A percentile compares a stretch with the other conserved stretches of the same genome.
These are phyloP conservation scores for Plasmodium vivax DNA, from an alignment of 169 alveolate species.

Conservation along the genomic window DNA sequence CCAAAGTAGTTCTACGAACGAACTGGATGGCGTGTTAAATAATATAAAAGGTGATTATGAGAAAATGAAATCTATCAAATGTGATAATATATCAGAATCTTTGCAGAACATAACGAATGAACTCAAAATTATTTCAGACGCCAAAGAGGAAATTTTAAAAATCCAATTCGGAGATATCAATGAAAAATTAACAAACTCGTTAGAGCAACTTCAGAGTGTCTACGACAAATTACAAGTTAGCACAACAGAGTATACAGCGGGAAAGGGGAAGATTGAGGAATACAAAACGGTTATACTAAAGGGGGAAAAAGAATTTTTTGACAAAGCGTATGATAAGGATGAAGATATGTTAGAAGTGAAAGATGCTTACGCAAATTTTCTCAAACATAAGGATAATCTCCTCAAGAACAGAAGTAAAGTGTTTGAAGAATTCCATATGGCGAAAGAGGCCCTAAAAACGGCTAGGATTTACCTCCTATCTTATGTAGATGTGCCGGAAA, in stretches of 20 bases:
- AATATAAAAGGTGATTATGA: not conserved
- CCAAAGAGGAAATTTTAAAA: constrained; percentile 9
- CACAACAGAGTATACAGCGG: not conserved
- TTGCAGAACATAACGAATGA: not conserved
- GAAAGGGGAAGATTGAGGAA: not conserved
- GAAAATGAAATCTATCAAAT: not conserved
- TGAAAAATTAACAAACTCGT: not conserved
- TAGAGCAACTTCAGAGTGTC: not conserved
- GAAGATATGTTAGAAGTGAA: constrained; percentile 15
- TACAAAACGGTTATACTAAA: not conserved
- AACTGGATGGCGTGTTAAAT: not conserved
- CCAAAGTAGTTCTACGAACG: not conserved
- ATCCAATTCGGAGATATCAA: not conserved
- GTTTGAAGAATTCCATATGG: not conserved
- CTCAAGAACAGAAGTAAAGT: constrained; percentile 3
- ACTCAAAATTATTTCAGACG: not conserved
- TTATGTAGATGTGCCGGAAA: not conserved
- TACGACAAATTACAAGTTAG: not conserved
- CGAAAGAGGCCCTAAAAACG: not conserved
- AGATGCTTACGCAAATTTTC: not conserved
- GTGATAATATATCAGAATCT: not conserved
- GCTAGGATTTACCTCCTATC: not conserved
- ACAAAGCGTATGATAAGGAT: not conserved
- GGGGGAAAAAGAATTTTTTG: not conserved
- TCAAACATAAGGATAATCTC: not conserved